Conservation (phyloP, 257 asterid species). For the Scutellaria baicalensis region DNA sequence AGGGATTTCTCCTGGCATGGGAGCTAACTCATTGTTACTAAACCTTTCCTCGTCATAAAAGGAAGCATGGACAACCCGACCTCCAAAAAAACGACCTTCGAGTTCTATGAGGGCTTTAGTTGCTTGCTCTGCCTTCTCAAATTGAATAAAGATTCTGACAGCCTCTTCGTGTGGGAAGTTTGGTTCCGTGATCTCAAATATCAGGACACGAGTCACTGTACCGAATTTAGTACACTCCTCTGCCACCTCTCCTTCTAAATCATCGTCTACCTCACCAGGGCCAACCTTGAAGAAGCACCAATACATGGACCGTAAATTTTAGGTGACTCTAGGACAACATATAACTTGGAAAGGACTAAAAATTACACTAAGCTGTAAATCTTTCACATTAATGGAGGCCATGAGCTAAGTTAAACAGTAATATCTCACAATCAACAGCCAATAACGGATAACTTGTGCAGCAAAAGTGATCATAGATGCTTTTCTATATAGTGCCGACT, state of each 20-base stretch:
- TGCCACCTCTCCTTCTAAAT: slow-evolving; percentile 90
- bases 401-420: neutral
- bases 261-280: slow-evolving; percentile 96
- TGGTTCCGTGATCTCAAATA: slow-evolving; percentile 89
- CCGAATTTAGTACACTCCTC: slow-evolving; percentile 88
- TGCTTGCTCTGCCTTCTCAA: slow-evolving; percentile 83
- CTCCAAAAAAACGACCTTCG: slow-evolving; percentile 90
- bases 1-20: slow-evolving; percentile 84
- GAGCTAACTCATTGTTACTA: slow-evolving; percentile 76
- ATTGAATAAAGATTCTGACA: slow-evolving; percentile 81
- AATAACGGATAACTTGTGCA: neutral
- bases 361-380: neutral
- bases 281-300: slow-evolving; percentile 56
- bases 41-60: slow-evolving; percentile 88
- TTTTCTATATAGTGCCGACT: neutral
- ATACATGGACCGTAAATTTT: neutral
- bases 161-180: slow-evolving; percentile 92
- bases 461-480: neutral
- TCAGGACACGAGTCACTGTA: slow-evolving; percentile 72
- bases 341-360: neutral
- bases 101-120: slow-evolving; percentile 90
- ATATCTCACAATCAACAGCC: neutral
- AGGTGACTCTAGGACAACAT: neutral
- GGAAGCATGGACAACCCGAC: slow-evolving; percentile 71
- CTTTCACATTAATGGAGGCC: neutral